Evolutionary conservation across 148 eudicot species (phyloP), one percentile per base, ranked within the genome.

Genomic region (Bassia scoparia): DNA sequence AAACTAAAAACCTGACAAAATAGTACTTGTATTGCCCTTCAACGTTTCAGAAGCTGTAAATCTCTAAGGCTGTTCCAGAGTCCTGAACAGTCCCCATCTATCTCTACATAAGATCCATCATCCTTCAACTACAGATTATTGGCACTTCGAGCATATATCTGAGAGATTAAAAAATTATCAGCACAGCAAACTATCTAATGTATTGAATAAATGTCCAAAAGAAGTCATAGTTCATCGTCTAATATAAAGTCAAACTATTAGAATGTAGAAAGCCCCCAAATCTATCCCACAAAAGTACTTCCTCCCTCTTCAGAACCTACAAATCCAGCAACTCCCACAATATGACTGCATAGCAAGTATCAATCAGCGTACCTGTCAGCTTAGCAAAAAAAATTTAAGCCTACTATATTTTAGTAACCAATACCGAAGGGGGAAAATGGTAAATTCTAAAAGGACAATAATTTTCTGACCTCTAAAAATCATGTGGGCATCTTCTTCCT

Each of bases 91-190:
- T 80, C 78, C 72, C 82, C 82, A 38, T 71, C 82, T 65, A 80
- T 80, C 76, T 80, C 82, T 20, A 80, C 82, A 48, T 80, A 26
- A 80, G 82, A 75, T 80, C 82, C 82, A 71, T 76, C 82, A 80
- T 80, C 68, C 72, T 73, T 80, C 82, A 75, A 67, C 70, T 56
- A 65, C 79, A 23, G 82, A 80, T 66, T 75, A 70, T 35, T 33
- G 68, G 63, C 82, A 80, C 31, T 80, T 80, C 79, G 75, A 65
- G 61, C 82, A 80, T 70, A 50, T 80, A 80, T 80, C 82, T 80
- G 68, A 44, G 49, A 44, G 46, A 70, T 1, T 31, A 58, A 71
- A 64, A 62, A 34, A 64, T 34, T 52, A 20, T 18, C 4, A 17
- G 55, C 33, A 64, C 24, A 54, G 56, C 14, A 23, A 30, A 68